These are phyloP conservation scores for Aspergillus thermomutatus DNA, from an alignment of 2,329 filamentous ascomycete genomes.

Conservation along the genomic window DNA sequence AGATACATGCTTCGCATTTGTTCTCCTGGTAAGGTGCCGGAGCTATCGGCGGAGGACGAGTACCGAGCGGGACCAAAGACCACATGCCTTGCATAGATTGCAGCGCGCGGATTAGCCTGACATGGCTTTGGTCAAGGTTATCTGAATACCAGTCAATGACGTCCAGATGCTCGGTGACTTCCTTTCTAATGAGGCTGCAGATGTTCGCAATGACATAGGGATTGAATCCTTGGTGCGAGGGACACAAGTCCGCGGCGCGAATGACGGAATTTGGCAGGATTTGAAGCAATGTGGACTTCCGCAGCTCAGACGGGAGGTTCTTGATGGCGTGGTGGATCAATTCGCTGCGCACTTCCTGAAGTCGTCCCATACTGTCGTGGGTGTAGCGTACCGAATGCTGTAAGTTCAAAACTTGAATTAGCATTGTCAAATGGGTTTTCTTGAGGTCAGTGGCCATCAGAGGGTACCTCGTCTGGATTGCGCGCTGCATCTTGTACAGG, in stretches of 20 bases:
- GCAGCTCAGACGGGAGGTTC: conserved; percentile 8
- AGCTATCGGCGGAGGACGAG: conserved; percentile 4
- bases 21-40: conserved; percentile 29
- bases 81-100: conserved; percentile 31
- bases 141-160: conserved; percentile 18
- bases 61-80: conserved; percentile 14
- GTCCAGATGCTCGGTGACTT: conserved; percentile 23
- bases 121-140: conserved; percentile 8
- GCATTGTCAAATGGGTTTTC: conserved; percentile 15
- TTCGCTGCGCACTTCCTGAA: neutral
- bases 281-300: conserved; percentile 10
- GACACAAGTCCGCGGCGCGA: conserved; percentile 18
- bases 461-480: conserved; percentile 14
- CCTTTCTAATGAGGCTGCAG: conserved; percentile 17
- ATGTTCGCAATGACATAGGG: conserved; percentile 19
- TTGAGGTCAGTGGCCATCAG: conserved; percentile 17
- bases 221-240: conserved; percentile 22
- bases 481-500: neutral
- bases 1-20: conserved; percentile 37
- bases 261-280: conserved; percentile 16
- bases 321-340: conserved; percentile 8
- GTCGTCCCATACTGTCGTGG: conserved; percentile 7
- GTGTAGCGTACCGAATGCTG: neutral
- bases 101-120: conserved; percentile 16
- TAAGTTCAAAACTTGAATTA: conserved; percentile 23